Evolutionary conservation across 208 protist species (phyloP).

Genomic region (Lotmaria passim): DNA sequence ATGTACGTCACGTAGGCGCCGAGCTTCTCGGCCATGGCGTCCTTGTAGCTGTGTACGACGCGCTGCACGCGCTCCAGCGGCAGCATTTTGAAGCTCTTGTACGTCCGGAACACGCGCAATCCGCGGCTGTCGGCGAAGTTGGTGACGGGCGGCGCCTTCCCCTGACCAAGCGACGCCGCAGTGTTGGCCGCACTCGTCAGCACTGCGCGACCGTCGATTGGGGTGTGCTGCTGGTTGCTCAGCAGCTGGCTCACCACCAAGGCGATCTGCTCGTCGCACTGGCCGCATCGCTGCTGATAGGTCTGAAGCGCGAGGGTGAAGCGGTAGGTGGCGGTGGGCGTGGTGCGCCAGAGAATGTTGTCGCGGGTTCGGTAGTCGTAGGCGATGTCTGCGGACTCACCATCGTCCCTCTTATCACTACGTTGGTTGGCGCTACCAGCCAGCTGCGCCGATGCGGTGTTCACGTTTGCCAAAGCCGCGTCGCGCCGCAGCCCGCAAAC

Average conservation of each 20-base stretch:
- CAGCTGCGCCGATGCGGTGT: too few relatives aligned
- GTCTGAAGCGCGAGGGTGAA: constrained; percentile 45
- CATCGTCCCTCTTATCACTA: background rate
- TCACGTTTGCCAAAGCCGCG: too few relatives aligned
- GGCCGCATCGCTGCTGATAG: constrained; percentile 51
- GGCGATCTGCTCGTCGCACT: constrained; percentile 77
- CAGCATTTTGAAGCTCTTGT: constrained; percentile 74
- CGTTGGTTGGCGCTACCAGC: too few relatives aligned
- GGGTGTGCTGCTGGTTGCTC: constrained; percentile 53
- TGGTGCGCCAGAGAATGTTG: constrained; percentile 61
- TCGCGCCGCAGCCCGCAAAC: constrained; percentile 21
- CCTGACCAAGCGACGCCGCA: background rate
- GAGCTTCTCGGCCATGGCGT: constrained; percentile 70
- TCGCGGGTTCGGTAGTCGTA: background rate
- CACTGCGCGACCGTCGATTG: constrained; percentile 9
- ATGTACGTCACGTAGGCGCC: constrained; percentile 57
- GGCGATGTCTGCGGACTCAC: background rate
- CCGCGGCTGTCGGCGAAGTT: constrained; percentile 36
- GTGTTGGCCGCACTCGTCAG: background rate
- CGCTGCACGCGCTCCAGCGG: constrained; percentile 66
- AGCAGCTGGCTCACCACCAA: constrained; percentile 66
- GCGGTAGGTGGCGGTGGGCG: constrained; percentile 31
- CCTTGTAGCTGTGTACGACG: constrained; percentile 72
- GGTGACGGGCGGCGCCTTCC: constrained; percentile 1
- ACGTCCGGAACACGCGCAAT: constrained; percentile 63